Evolutionary conservation across 2,329 filamentous ascomycete species (phyloP).

Genomic region (Sporothrix phasma): DNA sequence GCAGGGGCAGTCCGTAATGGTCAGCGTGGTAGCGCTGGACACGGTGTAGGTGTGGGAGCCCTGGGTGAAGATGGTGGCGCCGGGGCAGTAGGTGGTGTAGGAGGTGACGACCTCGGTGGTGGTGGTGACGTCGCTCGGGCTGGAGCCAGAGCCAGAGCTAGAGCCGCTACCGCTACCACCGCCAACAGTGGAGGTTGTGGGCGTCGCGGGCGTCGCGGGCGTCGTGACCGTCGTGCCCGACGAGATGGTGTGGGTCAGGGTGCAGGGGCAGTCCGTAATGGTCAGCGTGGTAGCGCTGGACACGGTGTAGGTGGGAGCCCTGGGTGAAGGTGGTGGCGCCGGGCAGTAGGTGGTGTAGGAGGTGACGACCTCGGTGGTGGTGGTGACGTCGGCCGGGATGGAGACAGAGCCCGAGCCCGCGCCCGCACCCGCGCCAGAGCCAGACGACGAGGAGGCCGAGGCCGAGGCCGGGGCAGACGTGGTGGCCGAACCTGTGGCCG

Average conservation of each 20-base stretch:
- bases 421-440: too few species aligned
- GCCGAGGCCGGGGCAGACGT: neutral
- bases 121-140: neutral
- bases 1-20: constrained; percentile 58
- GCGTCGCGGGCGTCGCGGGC: too few species aligned
- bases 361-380: constrained; percentile 12
- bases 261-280: constrained; percentile 60
- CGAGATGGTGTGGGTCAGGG: constrained; percentile 33
- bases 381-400: too few species aligned
- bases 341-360: constrained; percentile 13
- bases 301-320: constrained; percentile 14
- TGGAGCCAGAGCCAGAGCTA: neutral
- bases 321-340: constrained; percentile 8
- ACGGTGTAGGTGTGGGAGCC: constrained; percentile 15
- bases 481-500: neutral
- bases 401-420: too few species aligned
- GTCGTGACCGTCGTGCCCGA: too few species aligned
- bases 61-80: constrained; percentile 8
- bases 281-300: constrained; percentile 45
- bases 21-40: constrained; percentile 44
- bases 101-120: constrained; percentile 13
- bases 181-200: neutral
- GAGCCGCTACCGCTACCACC: neutral
- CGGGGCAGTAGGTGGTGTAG: constrained; percentile 13
- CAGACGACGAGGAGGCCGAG: neutral